These are phyloP conservation scores for Bassia scoparia DNA, from an alignment of 148 eudicot genomes.

Conservation along the genomic window DNA sequence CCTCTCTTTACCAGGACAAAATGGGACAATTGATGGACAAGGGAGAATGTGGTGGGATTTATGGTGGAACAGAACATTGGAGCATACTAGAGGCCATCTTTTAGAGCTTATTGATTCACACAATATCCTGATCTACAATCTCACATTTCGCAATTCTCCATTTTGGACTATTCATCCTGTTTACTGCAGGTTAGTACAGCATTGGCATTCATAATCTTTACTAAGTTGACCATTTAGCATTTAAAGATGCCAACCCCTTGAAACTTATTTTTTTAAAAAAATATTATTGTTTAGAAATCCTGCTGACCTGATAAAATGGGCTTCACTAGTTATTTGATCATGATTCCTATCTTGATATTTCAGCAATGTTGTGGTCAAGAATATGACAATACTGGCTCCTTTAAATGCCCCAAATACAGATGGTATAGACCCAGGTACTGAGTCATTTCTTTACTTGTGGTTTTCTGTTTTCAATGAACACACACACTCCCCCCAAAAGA, in stretches of 20 bases:
- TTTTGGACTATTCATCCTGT: slow-evolving; percentile 99
- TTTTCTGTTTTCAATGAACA: no score
- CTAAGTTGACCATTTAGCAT: neutral
- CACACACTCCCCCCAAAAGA: no score
- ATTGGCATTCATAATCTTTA: neutral
- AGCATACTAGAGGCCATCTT: slow-evolving; percentile 94
- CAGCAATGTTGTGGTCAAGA: slow-evolving; percentile 81
- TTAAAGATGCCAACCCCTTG: no score
- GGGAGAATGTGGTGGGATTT: slow-evolving; percentile 99
- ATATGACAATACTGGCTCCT: slow-evolving; percentile 94
- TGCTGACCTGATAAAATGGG: neutral
- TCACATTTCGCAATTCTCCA: slow-evolving; percentile 88
- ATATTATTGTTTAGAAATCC: neutral
- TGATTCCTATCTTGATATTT: neutral
- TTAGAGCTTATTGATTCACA: slow-evolving; percentile 76
- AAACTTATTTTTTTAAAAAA: no score
- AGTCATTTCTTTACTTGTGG: neutral
- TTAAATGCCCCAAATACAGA: slow-evolving; percentile 94
- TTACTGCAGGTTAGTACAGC: slow-evolving; percentile 69
- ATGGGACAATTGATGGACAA: slow-evolving; percentile 92
- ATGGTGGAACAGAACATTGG: slow-evolving; percentile 96
- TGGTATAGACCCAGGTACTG: slow-evolving; percentile 91
- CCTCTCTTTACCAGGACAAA: slow-evolving; percentile 48
- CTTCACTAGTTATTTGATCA: neutral
- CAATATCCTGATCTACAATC: slow-evolving; percentile 82